A percentile compares a stretch with the other conserved stretches of the same genome.
These are phyloP conservation scores for Fusarium sacchari DNA, from an alignment of 2,329 filamentous ascomycete species.

Conservation along the genomic window DNA sequence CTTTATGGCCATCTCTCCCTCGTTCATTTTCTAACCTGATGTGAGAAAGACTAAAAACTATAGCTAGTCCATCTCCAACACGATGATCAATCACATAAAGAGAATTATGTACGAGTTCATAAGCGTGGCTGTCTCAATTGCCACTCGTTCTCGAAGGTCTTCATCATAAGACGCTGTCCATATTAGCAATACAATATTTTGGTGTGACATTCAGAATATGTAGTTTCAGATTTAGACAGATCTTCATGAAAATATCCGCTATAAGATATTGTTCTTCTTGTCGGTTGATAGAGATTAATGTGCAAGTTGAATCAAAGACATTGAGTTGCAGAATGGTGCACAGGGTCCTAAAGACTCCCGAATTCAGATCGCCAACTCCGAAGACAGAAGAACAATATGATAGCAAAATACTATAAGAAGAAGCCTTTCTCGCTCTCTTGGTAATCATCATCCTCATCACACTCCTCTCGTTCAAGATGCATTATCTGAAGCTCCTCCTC, in stretches of 20 bases:
- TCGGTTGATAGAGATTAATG: conserved; percentile 22
- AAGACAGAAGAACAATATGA: neutral
- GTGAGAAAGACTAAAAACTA: neutral
- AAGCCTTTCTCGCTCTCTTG: fast-evolving
- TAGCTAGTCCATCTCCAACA: neutral
- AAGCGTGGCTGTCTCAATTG: conserved; percentile 20
- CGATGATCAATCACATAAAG: neutral
- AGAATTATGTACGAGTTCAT: conserved; percentile 1
- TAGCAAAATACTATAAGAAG: conserved; percentile 14
- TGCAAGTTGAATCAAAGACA: conserved; percentile 29
- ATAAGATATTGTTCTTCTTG: neutral
- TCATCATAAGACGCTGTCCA: neutral
- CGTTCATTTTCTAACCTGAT: neutral
- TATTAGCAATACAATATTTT: neutral
- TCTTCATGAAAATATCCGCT: neutral
- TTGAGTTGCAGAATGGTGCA: conserved; percentile 19
- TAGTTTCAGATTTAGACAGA: conserved; percentile 19
- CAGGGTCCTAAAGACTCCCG: neutral
- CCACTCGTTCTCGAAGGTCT: conserved; percentile 1
- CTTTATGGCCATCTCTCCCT: neutral
- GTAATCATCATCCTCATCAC: neutral
- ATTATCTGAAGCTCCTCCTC: conserved; percentile 30
- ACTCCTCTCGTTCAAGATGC: conserved; percentile 24
- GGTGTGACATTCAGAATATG: neutral
- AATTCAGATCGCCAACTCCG: neutral